Conservation (phyloP, 2,329 filamentous ascomycete species). For the Phoma sp. region DNA sequence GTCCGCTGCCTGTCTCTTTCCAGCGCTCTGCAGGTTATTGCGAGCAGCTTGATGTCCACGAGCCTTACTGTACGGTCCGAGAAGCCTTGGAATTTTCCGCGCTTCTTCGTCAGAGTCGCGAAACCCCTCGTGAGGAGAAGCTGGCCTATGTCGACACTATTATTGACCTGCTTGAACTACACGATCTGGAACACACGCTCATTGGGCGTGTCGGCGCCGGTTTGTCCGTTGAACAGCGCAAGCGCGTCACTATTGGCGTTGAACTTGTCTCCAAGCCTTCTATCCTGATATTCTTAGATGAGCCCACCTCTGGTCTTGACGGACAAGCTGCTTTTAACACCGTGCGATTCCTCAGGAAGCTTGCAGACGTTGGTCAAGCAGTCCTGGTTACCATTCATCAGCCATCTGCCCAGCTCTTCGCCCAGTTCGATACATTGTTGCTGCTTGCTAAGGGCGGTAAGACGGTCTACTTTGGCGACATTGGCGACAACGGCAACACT, state of each 20-base stretch:
- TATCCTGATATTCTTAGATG: slow-evolving; percentile 75
- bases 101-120: slow-evolving; percentile 36
- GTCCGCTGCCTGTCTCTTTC: slow-evolving; percentile 34
- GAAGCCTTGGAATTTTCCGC: slow-evolving; percentile 43
- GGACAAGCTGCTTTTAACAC: slow-evolving; percentile 74
- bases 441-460: slow-evolving; percentile 77
- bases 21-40: slow-evolving; percentile 45
- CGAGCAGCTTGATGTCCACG: slow-evolving; percentile 44
- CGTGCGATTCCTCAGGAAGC: slow-evolving; percentile 73
- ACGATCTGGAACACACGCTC: slow-evolving; percentile 36
- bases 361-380: slow-evolving; percentile 76
- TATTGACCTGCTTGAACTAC: slow-evolving; percentile 35
- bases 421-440: slow-evolving; percentile 81
- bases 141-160: slow-evolving; percentile 38
- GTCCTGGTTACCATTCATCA: slow-evolving; percentile 89
- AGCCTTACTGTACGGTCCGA: slow-evolving; percentile 36
- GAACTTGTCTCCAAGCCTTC: slow-evolving; percentile 69
- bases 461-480: slow-evolving; percentile 82
- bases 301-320: slow-evolving; percentile 76
- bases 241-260: slow-evolving; percentile 62
- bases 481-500: slow-evolving; percentile 72
- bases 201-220: slow-evolving; percentile 36
- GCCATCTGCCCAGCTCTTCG: slow-evolving; percentile 80
- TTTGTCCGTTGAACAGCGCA: slow-evolving; percentile 58
- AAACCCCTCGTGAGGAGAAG: slow-evolving; percentile 31